Conservation (phyloP, 805 yeast genomes). For the Lachancea quebecensis region DNA sequence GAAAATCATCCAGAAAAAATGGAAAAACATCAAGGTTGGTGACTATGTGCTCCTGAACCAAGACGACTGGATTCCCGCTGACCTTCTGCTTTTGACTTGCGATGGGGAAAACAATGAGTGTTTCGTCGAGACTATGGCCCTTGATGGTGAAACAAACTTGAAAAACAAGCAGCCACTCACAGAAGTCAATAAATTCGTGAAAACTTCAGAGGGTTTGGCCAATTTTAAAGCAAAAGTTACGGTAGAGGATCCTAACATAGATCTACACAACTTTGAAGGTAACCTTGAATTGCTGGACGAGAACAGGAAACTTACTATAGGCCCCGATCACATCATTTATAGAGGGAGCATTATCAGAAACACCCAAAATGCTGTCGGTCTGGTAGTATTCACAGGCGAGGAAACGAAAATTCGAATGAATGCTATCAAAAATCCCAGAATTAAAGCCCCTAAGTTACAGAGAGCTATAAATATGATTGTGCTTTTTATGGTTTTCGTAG, state of each 20-base stretch:
- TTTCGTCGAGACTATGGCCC: slow-evolving; percentile 90
- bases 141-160: slow-evolving; percentile 94
- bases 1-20: slow-evolving; percentile 30
- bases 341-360: slow-evolving; percentile 88
- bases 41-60: slow-evolving; percentile 65
- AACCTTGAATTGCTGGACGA: slow-evolving; percentile 40
- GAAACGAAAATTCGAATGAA: slow-evolving; percentile 95
- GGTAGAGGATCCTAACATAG: slow-evolving; percentile 87
- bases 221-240: slow-evolving; percentile 48
- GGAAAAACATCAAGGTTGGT: slow-evolving; percentile 87
- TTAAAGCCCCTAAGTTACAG: slow-evolving; percentile 90
- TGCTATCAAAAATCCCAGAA: slow-evolving; percentile 80
- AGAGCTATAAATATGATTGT: slow-evolving; percentile 76
- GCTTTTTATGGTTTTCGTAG: slow-evolving; percentile 79
- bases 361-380: slow-evolving; percentile 65
- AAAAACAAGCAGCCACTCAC: slow-evolving; percentile 66
- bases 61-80: slow-evolving; percentile 95
- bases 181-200: slow-evolving; percentile 48
- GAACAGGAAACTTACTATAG: slow-evolving; percentile 48
- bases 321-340: slow-evolving; percentile 77
- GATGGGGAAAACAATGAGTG: slow-evolving; percentile 55
- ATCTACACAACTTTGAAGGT: slow-evolving; percentile 89
- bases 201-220: slow-evolving; percentile 44
- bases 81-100: slow-evolving; percentile 64
- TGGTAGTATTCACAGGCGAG: slow-evolving; percentile 90